Percentiles rank a stretch among this genome's conserved stretches.
phyloP scores from a whole-genome alignment of 805 yeast species.

The Scheffersomyces spartinae region DNA sequence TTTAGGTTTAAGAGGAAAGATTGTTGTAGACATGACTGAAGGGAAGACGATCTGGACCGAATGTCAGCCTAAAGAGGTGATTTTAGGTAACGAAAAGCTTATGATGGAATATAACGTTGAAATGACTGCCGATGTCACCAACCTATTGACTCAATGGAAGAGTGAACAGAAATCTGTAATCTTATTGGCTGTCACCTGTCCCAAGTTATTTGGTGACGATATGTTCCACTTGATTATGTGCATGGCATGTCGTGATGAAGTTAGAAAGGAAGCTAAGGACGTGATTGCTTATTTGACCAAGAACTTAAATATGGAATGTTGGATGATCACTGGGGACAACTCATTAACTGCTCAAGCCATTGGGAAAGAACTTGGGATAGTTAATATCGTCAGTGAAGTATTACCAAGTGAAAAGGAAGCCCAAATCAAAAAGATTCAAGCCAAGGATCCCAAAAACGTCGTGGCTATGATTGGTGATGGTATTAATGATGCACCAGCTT shows the following conservation, averaged over 20 bases:
- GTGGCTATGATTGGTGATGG: conserved; percentile 84
- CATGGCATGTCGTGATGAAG: conserved; percentile 50
- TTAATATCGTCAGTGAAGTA: conserved; percentile 55
- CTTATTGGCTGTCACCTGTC: conserved; percentile 34
- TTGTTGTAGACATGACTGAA: conserved; percentile 11
- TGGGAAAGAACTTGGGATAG: conserved; percentile 51
- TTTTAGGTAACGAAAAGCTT: conserved; percentile 52
- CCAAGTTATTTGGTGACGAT: conserved; percentile 13
- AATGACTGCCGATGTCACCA: conserved; percentile 21
- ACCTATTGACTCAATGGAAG: conserved; percentile 42
- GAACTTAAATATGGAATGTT: conserved; percentile 40
- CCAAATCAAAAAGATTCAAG: conserved; percentile 44
- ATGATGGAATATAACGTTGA: conserved; percentile 35
- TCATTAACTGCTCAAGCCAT: conserved; percentile 54
- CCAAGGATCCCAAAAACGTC: conserved; percentile 12
- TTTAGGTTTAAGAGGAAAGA: conserved; percentile 41
- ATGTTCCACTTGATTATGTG: conserved; percentile 31
- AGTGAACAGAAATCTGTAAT: conserved; percentile 52
- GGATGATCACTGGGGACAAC: conserved; percentile 77
- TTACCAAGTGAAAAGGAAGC: conserved; percentile 64
- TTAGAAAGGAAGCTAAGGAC: conserved; percentile 43
- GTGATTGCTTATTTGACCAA: conserved; percentile 30
- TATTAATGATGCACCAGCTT: conserved; percentile 73
- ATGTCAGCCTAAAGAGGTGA: conserved; percentile 22
- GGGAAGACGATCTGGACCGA: conserved; percentile 18